Evolutionary conservation across 495 filamentous ascomycete genomes (phyloP).

Genomic region (Friedmanniomyces simplex): DNA sequence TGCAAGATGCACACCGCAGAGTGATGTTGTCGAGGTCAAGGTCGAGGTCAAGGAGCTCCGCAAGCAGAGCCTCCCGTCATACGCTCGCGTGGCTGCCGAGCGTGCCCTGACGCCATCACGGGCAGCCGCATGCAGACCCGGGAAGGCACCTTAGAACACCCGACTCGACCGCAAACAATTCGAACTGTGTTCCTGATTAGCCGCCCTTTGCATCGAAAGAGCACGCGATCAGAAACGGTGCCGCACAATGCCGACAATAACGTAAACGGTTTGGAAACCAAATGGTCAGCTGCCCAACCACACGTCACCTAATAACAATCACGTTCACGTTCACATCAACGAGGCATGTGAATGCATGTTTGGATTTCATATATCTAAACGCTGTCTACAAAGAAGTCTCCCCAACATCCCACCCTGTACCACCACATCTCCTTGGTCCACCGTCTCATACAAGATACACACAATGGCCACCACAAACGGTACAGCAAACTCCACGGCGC

Average conservation of each 20-base stretch:
- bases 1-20: not conserved
- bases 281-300: not conserved
- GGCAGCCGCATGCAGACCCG: too few relatives aligned
- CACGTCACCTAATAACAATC: not conserved
- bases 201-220: too few relatives aligned
- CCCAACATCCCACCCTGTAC: too few relatives aligned
- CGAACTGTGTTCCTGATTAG: too few relatives aligned
- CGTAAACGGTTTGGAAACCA: not conserved
- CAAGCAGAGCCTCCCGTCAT: not conserved
- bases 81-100: not conserved
- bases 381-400: too few relatives aligned
- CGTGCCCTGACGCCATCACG: not conserved
- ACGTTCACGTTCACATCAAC: not conserved
- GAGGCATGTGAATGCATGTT: not conserved
- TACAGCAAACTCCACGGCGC: not conserved
- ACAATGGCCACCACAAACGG: slow-evolving; percentile 19
- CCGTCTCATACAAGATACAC: not conserved
- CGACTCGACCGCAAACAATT: too few relatives aligned
- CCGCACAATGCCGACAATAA: not conserved
- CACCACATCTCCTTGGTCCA: not conserved
- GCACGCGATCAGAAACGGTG: too few relatives aligned
- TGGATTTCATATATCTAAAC: too few relatives aligned
- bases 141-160: too few relatives aligned
- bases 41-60: not conserved
- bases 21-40: not conserved